phyloP scores from a whole-genome alignment of 2,329 filamentous ascomycete species.

The Pyrenophora teres region DNA sequence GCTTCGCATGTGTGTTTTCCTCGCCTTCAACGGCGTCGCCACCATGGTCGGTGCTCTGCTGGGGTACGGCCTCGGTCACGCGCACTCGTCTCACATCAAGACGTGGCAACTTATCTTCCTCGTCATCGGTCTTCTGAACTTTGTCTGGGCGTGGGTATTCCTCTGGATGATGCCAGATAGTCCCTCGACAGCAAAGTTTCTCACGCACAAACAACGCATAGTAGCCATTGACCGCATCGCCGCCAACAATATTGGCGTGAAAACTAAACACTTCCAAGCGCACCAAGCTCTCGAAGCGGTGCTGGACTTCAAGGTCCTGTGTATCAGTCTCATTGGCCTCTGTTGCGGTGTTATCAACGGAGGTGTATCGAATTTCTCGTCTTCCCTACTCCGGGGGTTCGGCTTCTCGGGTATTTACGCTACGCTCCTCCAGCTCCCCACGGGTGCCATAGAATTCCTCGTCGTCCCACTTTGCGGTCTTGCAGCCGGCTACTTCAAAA shows the following conservation, averaged over 20 bases:
- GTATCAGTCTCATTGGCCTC: slow-evolving; percentile 50
- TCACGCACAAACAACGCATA: slow-evolving; percentile 47
- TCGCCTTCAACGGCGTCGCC: slow-evolving; percentile 47
- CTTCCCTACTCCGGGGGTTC: slow-evolving; percentile 53
- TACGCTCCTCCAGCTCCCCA: slow-evolving; percentile 51
- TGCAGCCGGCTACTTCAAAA: slow-evolving; percentile 38
- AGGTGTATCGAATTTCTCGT: slow-evolving; percentile 57
- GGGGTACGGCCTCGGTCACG: slow-evolving; percentile 44
- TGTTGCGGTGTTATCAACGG: slow-evolving; percentile 56
- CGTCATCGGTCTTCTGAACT: slow-evolving; percentile 45
- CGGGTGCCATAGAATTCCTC: slow-evolving; percentile 52
- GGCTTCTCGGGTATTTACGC: slow-evolving; percentile 50
- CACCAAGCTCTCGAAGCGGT: slow-evolving; percentile 49
- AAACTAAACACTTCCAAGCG: slow-evolving; percentile 46
- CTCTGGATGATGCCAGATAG: slow-evolving; percentile 47
- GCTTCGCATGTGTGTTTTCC: slow-evolving; percentile 54
- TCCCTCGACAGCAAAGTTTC: slow-evolving; percentile 44
- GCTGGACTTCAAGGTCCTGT: slow-evolving; percentile 49
- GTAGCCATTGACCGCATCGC: slow-evolving; percentile 50
- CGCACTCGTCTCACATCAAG: slow-evolving; percentile 28
- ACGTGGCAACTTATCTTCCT: slow-evolving; percentile 48
- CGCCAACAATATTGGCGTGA: slow-evolving; percentile 50
- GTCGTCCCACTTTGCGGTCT: slow-evolving; percentile 44
- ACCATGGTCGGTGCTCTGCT: slow-evolving; percentile 47
- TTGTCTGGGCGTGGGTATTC: slow-evolving; percentile 44